These are phyloP conservation scores for Calonectria henricotiae DNA, from an alignment of 2,329 filamentous ascomycete genomes.

Conservation along the genomic window DNA sequence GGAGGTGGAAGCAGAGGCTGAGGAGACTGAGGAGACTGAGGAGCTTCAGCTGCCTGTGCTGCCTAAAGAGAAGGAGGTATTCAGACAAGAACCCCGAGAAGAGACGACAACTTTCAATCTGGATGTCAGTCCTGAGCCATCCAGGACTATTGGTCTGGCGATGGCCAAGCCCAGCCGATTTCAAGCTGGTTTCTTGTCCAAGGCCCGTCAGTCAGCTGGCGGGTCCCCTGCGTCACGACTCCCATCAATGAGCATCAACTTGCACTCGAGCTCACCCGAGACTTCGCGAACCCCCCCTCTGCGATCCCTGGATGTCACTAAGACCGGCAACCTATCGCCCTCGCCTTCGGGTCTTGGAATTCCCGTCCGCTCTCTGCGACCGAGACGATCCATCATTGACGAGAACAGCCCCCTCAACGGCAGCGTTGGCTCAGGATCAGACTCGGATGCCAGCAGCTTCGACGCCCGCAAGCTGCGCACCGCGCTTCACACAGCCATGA, in stretches of 20 bases:
- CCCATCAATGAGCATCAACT: constrained; percentile 71
- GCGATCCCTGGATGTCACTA: constrained; percentile 67
- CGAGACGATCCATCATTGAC: constrained; percentile 61
- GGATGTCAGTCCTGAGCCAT: constrained; percentile 73
- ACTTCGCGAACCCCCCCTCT: constrained; percentile 61
- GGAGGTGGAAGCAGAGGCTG: background rate
- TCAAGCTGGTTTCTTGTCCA: constrained; percentile 88
- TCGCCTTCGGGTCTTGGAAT: constrained; percentile 57
- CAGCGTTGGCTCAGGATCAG: constrained; percentile 59
- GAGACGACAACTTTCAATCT: constrained; percentile 63
- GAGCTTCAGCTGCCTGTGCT: constrained; percentile 12
- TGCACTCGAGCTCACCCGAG: constrained; percentile 65
- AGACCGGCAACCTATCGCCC: constrained; percentile 68
- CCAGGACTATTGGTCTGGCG: constrained; percentile 46
- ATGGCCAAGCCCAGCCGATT: constrained; percentile 81
- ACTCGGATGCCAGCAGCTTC: constrained; percentile 68
- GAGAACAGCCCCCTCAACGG: constrained; percentile 69
- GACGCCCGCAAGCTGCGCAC: constrained; percentile 71
- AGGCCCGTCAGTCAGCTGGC: constrained; percentile 62
- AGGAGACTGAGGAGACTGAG: constrained; percentile 16
- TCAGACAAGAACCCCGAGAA: background rate
- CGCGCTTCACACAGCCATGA: constrained; percentile 70
- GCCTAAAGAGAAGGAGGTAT: constrained; percentile 25
- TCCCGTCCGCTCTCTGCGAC: constrained; percentile 54
- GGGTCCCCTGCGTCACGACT: constrained; percentile 76